Evolutionary conservation across 176 grass and related monocot genomes (phyloP), one percentile per base, ranked within the genome.

Genomic region (Avena insularis): DNA sequence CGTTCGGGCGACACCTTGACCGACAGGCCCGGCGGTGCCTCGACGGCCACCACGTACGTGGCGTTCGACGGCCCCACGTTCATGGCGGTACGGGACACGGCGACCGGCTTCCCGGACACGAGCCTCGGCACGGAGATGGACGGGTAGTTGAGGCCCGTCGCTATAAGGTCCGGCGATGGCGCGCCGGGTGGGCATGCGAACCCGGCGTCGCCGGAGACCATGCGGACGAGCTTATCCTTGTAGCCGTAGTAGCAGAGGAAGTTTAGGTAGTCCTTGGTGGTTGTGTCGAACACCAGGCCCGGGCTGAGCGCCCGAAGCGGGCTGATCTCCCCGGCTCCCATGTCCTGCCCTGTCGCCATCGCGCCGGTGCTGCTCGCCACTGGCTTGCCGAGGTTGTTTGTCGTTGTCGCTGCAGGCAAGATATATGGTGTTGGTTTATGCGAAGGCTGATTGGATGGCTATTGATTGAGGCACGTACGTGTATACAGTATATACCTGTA

Each of bases 241-340:
- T 98, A 98, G 9, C 97, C 97, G 51, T 93, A 98, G 87, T 93
- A 85, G 85, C 97, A 98, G 65, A 98, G 90, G 81, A 96, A 93
- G 78, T 90, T 12, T 12, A 98, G 92, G 85, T 98, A 98, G 83
- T 98, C 97, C 40, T 88, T 76, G 46, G 87, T 48, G 33, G 87
- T 93, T 80, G 89, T 96, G 62, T 96, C 97, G 16, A 92, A 98
- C 75, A 98, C 94, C 49, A 98, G 83, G 16, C 97, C 97, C 0
- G 97, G 97, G 82, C 97, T 98, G 48, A 98, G 92, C 47, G 96
- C 96, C 49, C 92, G 77, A 12, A 98, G 90, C 19, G 97, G 94
- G 89, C 97, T 99, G 67, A 96, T 91, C 86, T 96, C 97, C 1
- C 97, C 97, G 36, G 94, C 92, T 62, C 97, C 97, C 89, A 90